Base-by-base conservation (phyloP, 768 basidiomycete species). In the Lactarius tabidus region DNA sequence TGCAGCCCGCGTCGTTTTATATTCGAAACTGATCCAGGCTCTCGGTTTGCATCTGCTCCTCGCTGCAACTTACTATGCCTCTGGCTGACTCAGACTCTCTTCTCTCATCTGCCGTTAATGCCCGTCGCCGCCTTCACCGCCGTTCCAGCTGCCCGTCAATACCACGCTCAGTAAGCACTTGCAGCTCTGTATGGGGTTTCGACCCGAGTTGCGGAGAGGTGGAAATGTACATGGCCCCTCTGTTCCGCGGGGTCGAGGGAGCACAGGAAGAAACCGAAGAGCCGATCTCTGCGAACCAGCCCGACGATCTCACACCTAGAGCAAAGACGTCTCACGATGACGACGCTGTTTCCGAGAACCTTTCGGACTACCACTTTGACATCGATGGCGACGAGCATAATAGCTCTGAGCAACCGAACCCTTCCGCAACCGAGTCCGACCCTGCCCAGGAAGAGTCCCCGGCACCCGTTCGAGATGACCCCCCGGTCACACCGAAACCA, bases 101-200 rank as follows among this genome's bases (percentile, higher is more conserved):
- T 15, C 17, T 56, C 14, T 15, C 65, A 62, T 39, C 9, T 45
- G 17, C 51, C 57, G 10, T 12, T 6, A 18, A 29, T 36, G 28
- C 28, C 28, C 15, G 9, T 31, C 60, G 51, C 31, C n/a, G 18
- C 14, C 60, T 66, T 8, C 48, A 54, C 28, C 65, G 65, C 57
- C 60, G 65, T 23, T 66, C 65, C 20, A 66, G 65, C 20, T 66
- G 65, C 41, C 20, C 65, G 26, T 66, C 65, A 1, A 62, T 66
- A 33, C 65, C 65, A 41, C 65, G 65, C 9, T 58, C 65, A 41
- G 65, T 66, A 1, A 66, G 60, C 35, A 20, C 33, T 7, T 53
- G 33, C 51, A 54, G 65, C 56, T 57, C 65, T 6, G 9, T 28
- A 5, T 41, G 26, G 23, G 23, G 17, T 26, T 38, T 66, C 23